phyloP scores from a whole-genome alignment of 805 yeast species.

The Candida anglica region DNA sequence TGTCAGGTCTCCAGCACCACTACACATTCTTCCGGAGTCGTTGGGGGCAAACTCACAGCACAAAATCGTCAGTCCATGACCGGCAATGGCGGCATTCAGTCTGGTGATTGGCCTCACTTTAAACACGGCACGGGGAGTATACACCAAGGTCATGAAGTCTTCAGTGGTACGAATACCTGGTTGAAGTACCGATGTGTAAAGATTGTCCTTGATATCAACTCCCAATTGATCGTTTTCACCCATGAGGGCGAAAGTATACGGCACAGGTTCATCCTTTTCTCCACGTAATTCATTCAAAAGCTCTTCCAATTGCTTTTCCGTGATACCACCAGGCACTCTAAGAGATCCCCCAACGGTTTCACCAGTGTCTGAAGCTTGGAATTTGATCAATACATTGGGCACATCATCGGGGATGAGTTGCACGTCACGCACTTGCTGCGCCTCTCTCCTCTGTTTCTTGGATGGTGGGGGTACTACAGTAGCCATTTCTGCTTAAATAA shows the following conservation, averaged over 20 bases:
- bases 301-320: constrained; percentile 83
- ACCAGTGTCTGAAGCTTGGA: constrained; percentile 92
- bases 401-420: constrained; percentile 70
- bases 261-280: constrained; percentile 76
- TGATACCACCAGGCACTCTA: constrained; percentile 86
- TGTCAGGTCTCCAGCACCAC: constrained; percentile 95
- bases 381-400: constrained; percentile 83
- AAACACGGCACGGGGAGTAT: constrained; percentile 93
- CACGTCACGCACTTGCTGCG: constrained; percentile 76
- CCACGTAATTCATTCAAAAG: constrained; percentile 76
- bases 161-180: constrained; percentile 89
- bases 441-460: constrained; percentile 78
- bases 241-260: constrained; percentile 77
- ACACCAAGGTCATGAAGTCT: constrained; percentile 85
- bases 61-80: constrained; percentile 91
- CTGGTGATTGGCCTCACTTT: constrained; percentile 89
- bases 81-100: constrained; percentile 87
- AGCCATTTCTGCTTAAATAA: constrained; percentile 66
- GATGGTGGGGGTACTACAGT: constrained; percentile 92
- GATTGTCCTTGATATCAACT: constrained; percentile 71
- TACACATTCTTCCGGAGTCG: constrained; percentile 77
- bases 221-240: constrained; percentile 29
- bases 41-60: constrained; percentile 93
- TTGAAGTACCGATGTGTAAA: constrained; percentile 76
- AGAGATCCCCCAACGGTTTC: constrained; percentile 78